These are phyloP conservation scores for Rhynchospora tenuis DNA, from an alignment of 176 grass and related monocot genomes.

Conservation along the genomic window DNA sequence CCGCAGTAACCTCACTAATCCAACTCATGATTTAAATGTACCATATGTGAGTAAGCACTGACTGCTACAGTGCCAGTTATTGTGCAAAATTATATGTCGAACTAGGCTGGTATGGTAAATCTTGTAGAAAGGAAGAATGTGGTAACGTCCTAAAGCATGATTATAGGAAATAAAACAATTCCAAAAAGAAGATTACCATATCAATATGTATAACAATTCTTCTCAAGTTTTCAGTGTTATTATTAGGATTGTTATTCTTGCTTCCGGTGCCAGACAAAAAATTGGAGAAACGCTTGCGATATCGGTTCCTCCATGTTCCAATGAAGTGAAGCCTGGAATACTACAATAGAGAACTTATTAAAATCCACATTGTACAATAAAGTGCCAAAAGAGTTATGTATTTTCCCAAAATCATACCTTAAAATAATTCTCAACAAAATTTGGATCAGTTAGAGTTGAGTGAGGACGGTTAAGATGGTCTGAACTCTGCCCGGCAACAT, in stretches of 20 bases:
- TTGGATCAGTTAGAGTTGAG: conserved; percentile 79
- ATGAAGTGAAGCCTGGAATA: conserved; percentile 93
- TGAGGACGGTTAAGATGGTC: conserved; percentile 37
- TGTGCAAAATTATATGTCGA: neutral
- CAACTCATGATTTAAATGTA: too few relatives aligned
- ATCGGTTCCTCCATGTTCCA: conserved; percentile 96
- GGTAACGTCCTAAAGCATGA: neutral
- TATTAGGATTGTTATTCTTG: conserved; percentile 30
- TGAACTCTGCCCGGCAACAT: conserved; percentile 24
- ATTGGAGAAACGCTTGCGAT: conserved; percentile 68
- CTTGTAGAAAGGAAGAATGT: conserved; percentile 7
- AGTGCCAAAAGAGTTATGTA: conserved; percentile 3
- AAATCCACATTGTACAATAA: conserved; percentile 15
- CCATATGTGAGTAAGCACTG: neutral
- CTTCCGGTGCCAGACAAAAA: conserved; percentile 35
- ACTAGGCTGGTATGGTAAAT: neutral
- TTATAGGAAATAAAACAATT: conserved; percentile 11
- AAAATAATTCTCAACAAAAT: conserved; percentile 99
- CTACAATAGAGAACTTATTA: conserved; percentile 41
- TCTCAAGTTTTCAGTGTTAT: conserved; percentile 40
- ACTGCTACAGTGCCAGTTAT: neutral
- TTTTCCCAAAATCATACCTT: conserved; percentile 42
- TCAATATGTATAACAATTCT: conserved; percentile 75
- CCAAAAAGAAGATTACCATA: conserved; percentile 61
- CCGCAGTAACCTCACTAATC: too few relatives aligned